Conservation (phyloP, 2,329 filamentous ascomycete species). For the Trichoderma semiorbis region DNA sequence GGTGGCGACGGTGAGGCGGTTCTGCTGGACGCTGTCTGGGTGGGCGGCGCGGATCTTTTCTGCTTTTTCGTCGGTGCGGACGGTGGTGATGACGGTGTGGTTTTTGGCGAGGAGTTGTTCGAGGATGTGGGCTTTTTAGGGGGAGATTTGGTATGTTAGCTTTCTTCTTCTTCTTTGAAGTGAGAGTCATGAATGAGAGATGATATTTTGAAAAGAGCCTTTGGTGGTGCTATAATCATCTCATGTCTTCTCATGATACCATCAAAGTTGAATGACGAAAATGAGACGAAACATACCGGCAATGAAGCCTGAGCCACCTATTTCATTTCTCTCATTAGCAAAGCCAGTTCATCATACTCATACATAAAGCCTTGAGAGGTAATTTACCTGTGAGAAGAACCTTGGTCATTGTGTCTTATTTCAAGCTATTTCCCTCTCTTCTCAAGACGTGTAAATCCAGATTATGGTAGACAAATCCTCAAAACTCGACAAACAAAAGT, state of each 20-base stretch:
- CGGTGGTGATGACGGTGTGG: conserved; percentile 54
- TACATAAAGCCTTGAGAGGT: neutral
- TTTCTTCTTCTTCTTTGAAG: neutral
- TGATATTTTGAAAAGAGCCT: neutral
- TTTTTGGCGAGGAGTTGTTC: conserved; percentile 50
- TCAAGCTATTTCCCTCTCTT: neutral
- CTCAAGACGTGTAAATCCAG: neutral
- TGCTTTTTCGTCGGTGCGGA: conserved; percentile 53
- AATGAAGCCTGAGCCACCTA: conserved; percentile 36
- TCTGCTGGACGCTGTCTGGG: conserved; percentile 43
- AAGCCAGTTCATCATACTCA: neutral
- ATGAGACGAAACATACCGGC: conserved; percentile 27
- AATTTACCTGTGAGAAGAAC: conserved; percentile 31
- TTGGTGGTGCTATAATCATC: neutral
- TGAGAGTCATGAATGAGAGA: neutral
- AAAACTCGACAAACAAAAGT: neutral
- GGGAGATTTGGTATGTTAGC: neutral
- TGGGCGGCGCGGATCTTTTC: conserved; percentile 42
- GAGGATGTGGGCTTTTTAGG: conserved; percentile 48
- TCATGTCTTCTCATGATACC: neutral
- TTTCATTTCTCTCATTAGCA: neutral
- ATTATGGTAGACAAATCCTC: neutral
- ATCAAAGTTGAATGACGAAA: neutral
- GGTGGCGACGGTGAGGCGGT: conserved; percentile 51
- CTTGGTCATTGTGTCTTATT: conserved; percentile 26